A percentile compares a stretch with the other conserved stretches of the same genome.
Evolutionary conservation across 1,139 yeast species (phyloP).

Genomic region (Komagataea norvegica): DNA sequence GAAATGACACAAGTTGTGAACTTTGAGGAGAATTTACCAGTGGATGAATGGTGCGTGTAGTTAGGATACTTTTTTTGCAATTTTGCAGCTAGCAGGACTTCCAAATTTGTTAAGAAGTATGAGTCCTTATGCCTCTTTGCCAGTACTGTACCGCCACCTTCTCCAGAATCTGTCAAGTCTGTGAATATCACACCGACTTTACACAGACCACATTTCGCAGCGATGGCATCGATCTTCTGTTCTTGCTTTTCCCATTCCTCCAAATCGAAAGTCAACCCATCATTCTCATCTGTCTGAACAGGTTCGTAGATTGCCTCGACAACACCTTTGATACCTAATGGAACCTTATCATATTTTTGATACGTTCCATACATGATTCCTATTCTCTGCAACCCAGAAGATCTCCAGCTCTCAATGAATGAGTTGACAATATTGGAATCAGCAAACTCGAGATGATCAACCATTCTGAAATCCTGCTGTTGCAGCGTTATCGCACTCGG

Average conservation of each 20-base stretch:
- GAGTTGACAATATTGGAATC: constrained; percentile 66
- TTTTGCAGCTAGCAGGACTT: constrained; percentile 78
- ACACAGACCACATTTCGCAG: constrained; percentile 54
- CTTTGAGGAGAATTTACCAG: constrained; percentile 76
- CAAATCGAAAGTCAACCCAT: constrained; percentile 62
- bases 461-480: constrained; percentile 90
- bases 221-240: constrained; percentile 48
- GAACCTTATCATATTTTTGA: constrained; percentile 73
- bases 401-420: constrained; percentile 90
- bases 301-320: constrained; percentile 95
- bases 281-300: constrained; percentile 80
- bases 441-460: constrained; percentile 92
- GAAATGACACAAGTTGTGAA: constrained; percentile 90
- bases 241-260: constrained; percentile 39
- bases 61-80: constrained; percentile 70
- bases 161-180: constrained; percentile 84
- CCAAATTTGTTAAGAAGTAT: constrained; percentile 82
- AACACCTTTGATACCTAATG: constrained; percentile 88
- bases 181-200: constrained; percentile 86
- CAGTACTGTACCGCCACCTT: constrained; percentile 80
- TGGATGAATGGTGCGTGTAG: constrained; percentile 55
- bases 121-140: constrained; percentile 93
- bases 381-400: constrained; percentile 78
- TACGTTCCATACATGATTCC: constrained; percentile 85
- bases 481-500: constrained; percentile 92